phyloP scores from a whole-genome alignment of 345 rosid species.

The Hibiscus mutabilis region DNA sequence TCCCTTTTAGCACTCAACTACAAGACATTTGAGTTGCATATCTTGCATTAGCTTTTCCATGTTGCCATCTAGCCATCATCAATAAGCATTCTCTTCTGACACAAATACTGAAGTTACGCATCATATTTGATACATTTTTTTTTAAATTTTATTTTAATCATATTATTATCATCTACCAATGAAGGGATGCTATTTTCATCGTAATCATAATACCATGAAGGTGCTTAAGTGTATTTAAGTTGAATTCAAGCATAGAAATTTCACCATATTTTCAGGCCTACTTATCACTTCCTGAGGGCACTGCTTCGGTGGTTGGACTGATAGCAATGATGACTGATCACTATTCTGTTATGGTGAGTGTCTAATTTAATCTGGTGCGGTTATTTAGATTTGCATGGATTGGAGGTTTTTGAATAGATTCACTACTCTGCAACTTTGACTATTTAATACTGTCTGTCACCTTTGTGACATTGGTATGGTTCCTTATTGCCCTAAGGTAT shows the following conservation, averaged over 20 bases:
- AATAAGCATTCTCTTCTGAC: not conserved
- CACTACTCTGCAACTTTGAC: not conserved
- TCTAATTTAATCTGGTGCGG: not conserved
- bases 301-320: constrained; percentile 77
- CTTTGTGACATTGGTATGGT: not conserved
- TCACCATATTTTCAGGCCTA: constrained; percentile 53
- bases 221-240: constrained; percentile 11
- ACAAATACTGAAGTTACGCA: not conserved
- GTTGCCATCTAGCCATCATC: not conserved
- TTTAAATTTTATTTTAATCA: not conserved
- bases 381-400: constrained; percentile 2
- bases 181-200: not conserved
- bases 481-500: not conserved
- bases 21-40: not conserved
- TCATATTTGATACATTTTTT: constrained; percentile 1
- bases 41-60: not conserved
- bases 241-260: constrained; percentile 1
- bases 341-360: constrained; percentile 57
- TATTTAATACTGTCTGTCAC: not conserved
- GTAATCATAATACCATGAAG: constrained; percentile 3
- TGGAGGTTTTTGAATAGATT: constrained; percentile 4
- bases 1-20: not conserved
- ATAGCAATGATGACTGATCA: constrained; percentile 89
- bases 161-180: not conserved
- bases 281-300: constrained; percentile 83